Evolutionary conservation across 306 rosid species (phyloP), one percentile per base, ranked within the genome.

Genomic region (Echinosophora koreensis): DNA sequence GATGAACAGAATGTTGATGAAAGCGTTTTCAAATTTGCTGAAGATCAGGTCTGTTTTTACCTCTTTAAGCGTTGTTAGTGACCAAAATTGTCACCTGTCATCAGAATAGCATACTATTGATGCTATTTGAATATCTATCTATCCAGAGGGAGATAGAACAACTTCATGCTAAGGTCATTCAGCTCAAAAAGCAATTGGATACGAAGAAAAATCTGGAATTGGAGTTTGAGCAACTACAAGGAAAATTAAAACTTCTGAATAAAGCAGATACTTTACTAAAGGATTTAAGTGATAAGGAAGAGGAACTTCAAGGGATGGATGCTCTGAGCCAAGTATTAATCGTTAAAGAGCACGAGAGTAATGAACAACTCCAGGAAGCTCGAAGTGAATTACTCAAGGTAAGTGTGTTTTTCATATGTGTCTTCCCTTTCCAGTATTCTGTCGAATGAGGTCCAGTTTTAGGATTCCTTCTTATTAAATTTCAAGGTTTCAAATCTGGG

Each of bases 211-310:
- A 22, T 22, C 22, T 22, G 22, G 22, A 22, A 22, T 22, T 22
- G 22, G 22, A 0, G 22, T 22, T 22, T 22, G 22, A 22, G 22
- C 22, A 22, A 22, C 22, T 22, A 22, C 22, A 22, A 22, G 22
- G 22, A 22, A 22, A 22, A 22, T 22, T 22, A 22, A 22, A 22
- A 22, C 22, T 22, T 22, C 22, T 22, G 22, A 22, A 22, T 22
- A 22, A 22, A 22, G 22, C 22, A 22, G 22, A 22, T 22, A 22
- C 22, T 22, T 1, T 22, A 22, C 89, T 83, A 5, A 84, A 63
- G 79, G 91, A 80, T 22, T 79, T 96, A 86, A 80, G 96, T 60
- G 99, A 91, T 60, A 96, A 88, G 86, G 92, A 89, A 87, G 81
- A 80, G 74, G 79, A 88, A 47, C 88, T 86, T 75, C 89, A 91